Percentiles rank a stretch among this genome's conserved stretches.
phyloP scores from a whole-genome alignment of 2,329 filamentous ascomycete species.

The Nemania bipapillata region DNA sequence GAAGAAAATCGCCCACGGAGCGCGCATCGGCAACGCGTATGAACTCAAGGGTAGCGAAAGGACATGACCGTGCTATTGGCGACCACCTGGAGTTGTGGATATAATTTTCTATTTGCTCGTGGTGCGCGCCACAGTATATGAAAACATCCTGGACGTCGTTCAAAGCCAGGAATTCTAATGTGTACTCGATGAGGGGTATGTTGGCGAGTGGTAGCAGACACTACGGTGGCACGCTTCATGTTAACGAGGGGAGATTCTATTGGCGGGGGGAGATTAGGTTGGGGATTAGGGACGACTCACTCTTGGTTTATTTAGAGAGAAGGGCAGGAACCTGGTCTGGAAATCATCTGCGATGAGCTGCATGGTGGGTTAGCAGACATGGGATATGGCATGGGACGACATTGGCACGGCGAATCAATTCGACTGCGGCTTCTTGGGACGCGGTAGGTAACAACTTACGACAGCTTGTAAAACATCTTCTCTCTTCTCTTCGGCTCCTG shows the following conservation, averaged over 20 bases:
- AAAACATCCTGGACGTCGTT: slow-evolving; percentile 95
- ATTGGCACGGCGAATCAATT: no score
- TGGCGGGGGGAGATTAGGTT: background rate
- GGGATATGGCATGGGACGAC: no score
- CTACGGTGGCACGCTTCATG: slow-evolving; percentile 58
- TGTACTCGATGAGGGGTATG: slow-evolving; percentile 95
- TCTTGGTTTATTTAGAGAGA: slow-evolving; percentile 87
- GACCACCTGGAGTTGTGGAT: slow-evolving; percentile 81
- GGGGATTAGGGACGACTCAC: slow-evolving; percentile 60
- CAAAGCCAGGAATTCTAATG: slow-evolving; percentile 93
- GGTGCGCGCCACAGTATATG: slow-evolving; percentile 89
- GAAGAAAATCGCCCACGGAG: slow-evolving; percentile 92
- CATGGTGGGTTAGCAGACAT: slow-evolving; percentile 1
- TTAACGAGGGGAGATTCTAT: slow-evolving; percentile 14
- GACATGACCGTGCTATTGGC: slow-evolving; percentile 63
- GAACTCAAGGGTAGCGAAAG: slow-evolving; percentile 84
- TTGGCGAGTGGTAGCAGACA: slow-evolving; percentile 94
- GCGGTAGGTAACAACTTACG: slow-evolving; percentile 37
- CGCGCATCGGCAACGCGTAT: slow-evolving; percentile 84
- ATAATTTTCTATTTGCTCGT: slow-evolving; percentile 86
- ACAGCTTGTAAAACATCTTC: slow-evolving; percentile 66
- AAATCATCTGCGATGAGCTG: slow-evolving; percentile 94
- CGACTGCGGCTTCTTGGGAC: no score
- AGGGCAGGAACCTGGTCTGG: slow-evolving; percentile 88
- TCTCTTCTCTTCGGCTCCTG: slow-evolving; percentile 64